Evolutionary conservation across 2,329 filamentous ascomycete genomes (phyloP).

Genomic region (Gaeumannomyces sp.): DNA sequence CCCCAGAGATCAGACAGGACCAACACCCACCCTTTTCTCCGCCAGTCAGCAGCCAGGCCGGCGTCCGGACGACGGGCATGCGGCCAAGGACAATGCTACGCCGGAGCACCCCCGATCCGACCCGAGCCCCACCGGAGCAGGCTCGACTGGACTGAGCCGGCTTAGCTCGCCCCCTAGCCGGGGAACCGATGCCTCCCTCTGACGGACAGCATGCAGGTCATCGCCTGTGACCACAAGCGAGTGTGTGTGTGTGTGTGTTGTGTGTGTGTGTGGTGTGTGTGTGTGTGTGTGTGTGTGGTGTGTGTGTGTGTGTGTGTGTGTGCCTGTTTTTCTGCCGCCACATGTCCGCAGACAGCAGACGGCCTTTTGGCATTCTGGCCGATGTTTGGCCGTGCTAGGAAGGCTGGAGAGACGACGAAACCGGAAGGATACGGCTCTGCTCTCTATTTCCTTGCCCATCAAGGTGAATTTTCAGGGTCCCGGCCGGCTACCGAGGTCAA

Average conservation of each 20-base stretch:
- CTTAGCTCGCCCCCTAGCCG: neutral
- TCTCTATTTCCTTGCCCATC: neutral
- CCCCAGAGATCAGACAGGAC: neutral
- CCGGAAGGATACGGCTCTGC: neutral
- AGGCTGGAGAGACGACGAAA: neutral
- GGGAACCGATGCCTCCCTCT: neutral
- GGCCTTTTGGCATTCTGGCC: neutral
- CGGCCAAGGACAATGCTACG: neutral
- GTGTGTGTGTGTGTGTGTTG: neutral
- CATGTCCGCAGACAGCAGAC: neutral
- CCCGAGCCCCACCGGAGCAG: neutral
- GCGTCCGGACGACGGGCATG: neutral
- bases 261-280: no score
- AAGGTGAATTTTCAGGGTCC: no score
- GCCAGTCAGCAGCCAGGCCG: neutral
- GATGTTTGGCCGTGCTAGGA: neutral
- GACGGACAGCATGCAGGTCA: neutral
- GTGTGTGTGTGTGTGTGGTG: neutral
- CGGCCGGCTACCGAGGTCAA: no score
- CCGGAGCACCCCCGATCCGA: neutral
- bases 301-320: neutral
- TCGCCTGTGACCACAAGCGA: neutral
- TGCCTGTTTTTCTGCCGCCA: neutral
- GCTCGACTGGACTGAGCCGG: neutral
- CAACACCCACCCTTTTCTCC: neutral